A percentile compares a stretch with the other conserved stretches of the same genome.
phyloP scores from a whole-genome alignment of 1,139 yeast genomes.

The Saccharomyces hybrid region DNA sequence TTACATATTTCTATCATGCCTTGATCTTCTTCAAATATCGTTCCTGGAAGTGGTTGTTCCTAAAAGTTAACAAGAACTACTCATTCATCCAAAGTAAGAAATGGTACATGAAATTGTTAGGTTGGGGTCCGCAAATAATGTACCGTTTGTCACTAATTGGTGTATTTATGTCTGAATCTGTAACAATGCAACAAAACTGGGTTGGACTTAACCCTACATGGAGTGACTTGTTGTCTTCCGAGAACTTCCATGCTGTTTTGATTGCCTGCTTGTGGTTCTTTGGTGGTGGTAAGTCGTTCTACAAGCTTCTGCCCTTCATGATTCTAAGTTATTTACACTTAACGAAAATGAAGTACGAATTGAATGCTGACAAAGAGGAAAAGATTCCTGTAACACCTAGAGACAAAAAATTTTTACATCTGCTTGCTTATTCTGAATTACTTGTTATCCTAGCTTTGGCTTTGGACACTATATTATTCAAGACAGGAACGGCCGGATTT shows the following conservation, averaged over 20 bases:
- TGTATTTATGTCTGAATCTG: conserved; percentile 44
- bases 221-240: conserved; percentile 54
- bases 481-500: conserved; percentile 62
- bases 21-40: conserved; percentile 29
- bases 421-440: conserved; percentile 57
- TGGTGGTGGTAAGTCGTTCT: conserved; percentile 52
- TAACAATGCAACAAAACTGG: conserved; percentile 53
- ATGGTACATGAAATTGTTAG: conserved; percentile 38
- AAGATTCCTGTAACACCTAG: conserved; percentile 32
- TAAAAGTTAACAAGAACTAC: conserved; percentile 20
- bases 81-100: conserved; percentile 17
- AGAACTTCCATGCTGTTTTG: conserved; percentile 57
- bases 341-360: conserved; percentile 7
- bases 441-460: conserved; percentile 45
- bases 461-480: conserved; percentile 50
- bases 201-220: conserved; percentile 48
- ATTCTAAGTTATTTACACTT: conserved; percentile 53
- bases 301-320: conserved; percentile 55
- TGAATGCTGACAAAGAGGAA: conserved; percentile 38
- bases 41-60: conserved; percentile 30
- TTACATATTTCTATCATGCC: conserved; percentile 37
- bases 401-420: conserved; percentile 35
- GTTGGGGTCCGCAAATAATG: conserved; percentile 37
- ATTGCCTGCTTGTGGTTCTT: conserved; percentile 53
- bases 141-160: conserved; percentile 55